phyloP scores from a whole-genome alignment of 2,329 filamentous ascomycete genomes.

The Aspergillus piperis region DNA sequence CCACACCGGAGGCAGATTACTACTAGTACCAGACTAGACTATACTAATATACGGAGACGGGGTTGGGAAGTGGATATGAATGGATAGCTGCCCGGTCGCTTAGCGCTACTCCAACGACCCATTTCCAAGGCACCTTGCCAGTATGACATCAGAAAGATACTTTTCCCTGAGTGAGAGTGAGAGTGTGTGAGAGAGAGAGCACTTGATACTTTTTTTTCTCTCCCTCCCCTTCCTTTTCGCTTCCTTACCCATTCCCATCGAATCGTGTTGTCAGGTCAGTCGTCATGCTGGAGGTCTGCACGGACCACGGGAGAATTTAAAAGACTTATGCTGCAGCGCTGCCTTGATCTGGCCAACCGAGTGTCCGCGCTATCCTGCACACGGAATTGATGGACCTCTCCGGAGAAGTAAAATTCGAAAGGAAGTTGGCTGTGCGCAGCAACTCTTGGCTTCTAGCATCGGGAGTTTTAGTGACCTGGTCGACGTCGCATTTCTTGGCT shows the following conservation, averaged over 20 bases:
- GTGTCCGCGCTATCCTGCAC: constrained; percentile 1
- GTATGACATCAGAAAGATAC: constrained; percentile 6
- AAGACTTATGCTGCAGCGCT: constrained; percentile 7
- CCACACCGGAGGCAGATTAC: background rate
- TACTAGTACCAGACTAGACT: background rate
- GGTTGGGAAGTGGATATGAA: no score
- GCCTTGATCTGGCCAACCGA: constrained; percentile 6
- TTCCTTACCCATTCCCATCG: background rate
- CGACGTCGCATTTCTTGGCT: constrained; percentile 3
- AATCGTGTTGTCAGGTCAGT: background rate
- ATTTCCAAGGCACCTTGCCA: constrained; percentile 5
- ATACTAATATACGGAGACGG: background rate
- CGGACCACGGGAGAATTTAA: constrained; percentile 9
- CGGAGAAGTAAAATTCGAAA: background rate
- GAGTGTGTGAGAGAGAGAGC: background rate
- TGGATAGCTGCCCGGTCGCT: background rate
- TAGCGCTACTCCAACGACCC: constrained; percentile 1
- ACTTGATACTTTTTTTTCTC: background rate
- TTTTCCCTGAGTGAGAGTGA: background rate
- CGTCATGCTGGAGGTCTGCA: constrained; percentile 4
- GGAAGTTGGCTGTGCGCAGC: background rate
- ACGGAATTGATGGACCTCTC: background rate
- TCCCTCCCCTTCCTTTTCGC: no score
- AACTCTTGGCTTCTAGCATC: background rate
- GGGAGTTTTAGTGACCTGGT: constrained; percentile 2